phyloP scores from a whole-genome alignment of 1,284 basidiomycete species.

The Rhizoctonia solani region DNA sequence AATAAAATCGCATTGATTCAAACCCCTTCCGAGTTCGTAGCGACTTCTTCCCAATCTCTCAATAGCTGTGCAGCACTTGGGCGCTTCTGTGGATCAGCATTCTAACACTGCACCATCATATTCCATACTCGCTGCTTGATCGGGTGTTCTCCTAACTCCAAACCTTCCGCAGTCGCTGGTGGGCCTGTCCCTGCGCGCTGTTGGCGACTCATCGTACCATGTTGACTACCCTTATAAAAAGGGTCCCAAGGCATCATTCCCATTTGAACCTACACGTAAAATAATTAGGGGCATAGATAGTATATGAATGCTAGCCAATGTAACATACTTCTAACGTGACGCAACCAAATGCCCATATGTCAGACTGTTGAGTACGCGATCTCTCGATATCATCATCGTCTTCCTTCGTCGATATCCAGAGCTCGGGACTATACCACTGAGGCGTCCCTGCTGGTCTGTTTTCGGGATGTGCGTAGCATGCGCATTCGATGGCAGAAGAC shows the following conservation, averaged over 20 bases:
- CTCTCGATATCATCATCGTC: not conserved
- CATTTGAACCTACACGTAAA: not conserved
- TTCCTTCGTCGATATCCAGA: too few species aligned
- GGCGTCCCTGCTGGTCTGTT: not conserved
- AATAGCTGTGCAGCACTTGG: not conserved
- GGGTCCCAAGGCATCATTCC: not conserved
- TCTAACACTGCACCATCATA: conserved; percentile 3
- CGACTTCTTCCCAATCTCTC: too few species aligned
- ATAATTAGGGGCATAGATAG: not conserved
- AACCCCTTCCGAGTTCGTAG: too few species aligned
- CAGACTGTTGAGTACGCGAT: not conserved
- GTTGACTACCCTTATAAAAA: not conserved
- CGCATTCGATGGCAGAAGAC: not conserved
- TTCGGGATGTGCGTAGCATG: not conserved
- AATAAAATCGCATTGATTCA: too few species aligned
- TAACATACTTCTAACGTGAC: conserved; percentile 6
- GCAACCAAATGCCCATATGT: conserved; percentile 30
- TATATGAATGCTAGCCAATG: not conserved
- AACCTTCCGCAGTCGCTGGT: not conserved
- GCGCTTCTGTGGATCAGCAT: not conserved
- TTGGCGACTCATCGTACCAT: not conserved
- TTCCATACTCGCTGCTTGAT: conserved; percentile 15
- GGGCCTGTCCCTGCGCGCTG: not conserved
- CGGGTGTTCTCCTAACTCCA: not conserved
- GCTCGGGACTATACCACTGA: not conserved